Evolutionary conservation across 2,329 filamentous ascomycete genomes (phyloP).

Genomic region (Fusarium duplospermum): DNA sequence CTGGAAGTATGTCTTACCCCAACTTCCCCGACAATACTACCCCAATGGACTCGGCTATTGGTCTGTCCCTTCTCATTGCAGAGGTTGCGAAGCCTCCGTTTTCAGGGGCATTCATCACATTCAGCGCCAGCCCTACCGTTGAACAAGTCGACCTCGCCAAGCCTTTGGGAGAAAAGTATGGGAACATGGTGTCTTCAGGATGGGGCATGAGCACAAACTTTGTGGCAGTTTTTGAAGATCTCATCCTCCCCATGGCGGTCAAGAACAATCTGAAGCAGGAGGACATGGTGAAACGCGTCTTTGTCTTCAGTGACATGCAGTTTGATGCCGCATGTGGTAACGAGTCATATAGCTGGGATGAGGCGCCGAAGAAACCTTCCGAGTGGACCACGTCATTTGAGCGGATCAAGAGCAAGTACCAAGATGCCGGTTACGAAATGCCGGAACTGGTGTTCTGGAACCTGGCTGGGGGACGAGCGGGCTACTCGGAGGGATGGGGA

Average conservation of each 20-base stretch:
- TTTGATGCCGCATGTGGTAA: conserved; percentile 56
- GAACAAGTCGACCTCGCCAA: conserved; percentile 52
- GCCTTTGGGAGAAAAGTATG: conserved; percentile 57
- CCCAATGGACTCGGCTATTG: conserved; percentile 66
- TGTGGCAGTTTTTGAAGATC: conserved; percentile 62
- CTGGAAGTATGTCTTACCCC: conserved; percentile 61
- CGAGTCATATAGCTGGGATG: neutral
- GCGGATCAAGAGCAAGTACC: conserved; percentile 59
- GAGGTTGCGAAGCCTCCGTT: conserved; percentile 65
- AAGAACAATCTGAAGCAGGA: conserved; percentile 61
- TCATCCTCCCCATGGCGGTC: conserved; percentile 66
- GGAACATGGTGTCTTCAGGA: conserved; percentile 38
- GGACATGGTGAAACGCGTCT: conserved; percentile 71
- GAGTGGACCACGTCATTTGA: conserved; percentile 61
- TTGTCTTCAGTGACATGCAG: conserved; percentile 72
- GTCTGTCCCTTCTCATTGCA: conserved; percentile 66
- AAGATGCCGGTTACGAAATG: conserved; percentile 65
- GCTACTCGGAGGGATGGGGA: conserved; percentile 33
- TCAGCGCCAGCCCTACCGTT: conserved; percentile 56
- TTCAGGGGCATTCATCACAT: conserved; percentile 66
- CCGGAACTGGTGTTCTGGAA: conserved; percentile 73
- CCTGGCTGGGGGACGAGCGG: conserved; percentile 56
- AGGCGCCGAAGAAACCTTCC: neutral
- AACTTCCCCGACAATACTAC: conserved; percentile 57
- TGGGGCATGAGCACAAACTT: conserved; percentile 65